phyloP scores from a whole-genome alignment of 192 early-diverging fungal species.

The Gamsiella multidivaricata region DNA sequence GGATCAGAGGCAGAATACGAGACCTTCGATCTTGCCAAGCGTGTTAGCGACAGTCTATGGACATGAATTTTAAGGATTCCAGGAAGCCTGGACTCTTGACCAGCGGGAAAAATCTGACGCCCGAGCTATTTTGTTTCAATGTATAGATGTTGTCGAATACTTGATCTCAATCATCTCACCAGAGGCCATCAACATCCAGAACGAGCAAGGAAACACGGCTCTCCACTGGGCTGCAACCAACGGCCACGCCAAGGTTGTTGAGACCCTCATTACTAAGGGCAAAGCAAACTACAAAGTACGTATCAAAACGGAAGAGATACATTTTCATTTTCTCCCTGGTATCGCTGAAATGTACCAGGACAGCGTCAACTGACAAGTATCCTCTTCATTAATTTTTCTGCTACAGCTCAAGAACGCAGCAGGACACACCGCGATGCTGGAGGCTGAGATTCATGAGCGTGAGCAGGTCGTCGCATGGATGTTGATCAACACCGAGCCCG shows the following conservation, averaged over 20 bases:
- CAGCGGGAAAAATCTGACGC: neutral
- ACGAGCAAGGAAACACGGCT: conserved; percentile 74
- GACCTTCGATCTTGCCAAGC: too few species aligned
- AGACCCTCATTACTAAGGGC: conserved; percentile 69
- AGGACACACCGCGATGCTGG: conserved; percentile 59
- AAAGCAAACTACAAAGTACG: conserved; percentile 68
- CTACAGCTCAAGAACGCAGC: conserved; percentile 61
- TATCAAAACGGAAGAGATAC: conserved; percentile 15
- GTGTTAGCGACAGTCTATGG: too few species aligned
- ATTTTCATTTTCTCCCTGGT: too few species aligned
- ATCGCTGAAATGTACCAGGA: neutral
- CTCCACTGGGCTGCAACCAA: conserved; percentile 91
- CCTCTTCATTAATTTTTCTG: neutral
- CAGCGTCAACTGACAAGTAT: neutral
- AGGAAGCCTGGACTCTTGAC: too few species aligned
- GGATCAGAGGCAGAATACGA: too few species aligned
- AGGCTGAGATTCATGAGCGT: conserved; percentile 59
- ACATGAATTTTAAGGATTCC: too few species aligned
- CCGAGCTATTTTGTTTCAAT: neutral
- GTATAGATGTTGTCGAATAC: conserved; percentile 63
- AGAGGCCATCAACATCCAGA: conserved; percentile 61
- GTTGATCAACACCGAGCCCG: conserved; percentile 60
- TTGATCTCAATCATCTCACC: conserved; percentile 55
- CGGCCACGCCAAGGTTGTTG: conserved; percentile 75
- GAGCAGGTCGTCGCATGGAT: conserved; percentile 66